Evolutionary conservation across 306 rosid species (phyloP), one percentile per base, ranked within the genome.

Genomic region (Hylodesmum podocarpum): DNA sequence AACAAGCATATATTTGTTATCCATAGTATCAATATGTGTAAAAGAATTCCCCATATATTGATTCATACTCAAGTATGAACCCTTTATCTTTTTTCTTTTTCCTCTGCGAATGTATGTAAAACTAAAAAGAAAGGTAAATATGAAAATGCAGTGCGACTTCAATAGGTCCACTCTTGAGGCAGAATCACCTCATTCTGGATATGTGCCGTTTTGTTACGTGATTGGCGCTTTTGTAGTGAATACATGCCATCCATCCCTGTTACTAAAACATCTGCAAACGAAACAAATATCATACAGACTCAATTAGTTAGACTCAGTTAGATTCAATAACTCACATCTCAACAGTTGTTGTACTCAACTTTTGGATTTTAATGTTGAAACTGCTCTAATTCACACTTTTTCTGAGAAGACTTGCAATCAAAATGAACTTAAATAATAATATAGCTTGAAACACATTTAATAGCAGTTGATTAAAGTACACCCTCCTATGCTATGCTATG

Each of bases 111-210:
- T 8, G 34, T 6, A 55, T 31, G n/a, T 31, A 29, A 58, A 27
- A 15, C 40, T 28, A 41, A 31, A 46, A 2, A 37, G 25, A 13
- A 12, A 21, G 15, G 62, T 11, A 53, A 39, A 29, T n/a, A n/a
- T 47, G 70, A 51, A 46, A 47, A 58, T 75, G 72, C 49, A 24
- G 5, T 49, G 58, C 12, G 15, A 5, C 28, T 43, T 72, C 74
- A 94, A 73, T 94, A 94, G 0, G 96, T 94, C 98, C 98, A 95
- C 25, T 95, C 98, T 40, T 78, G 89, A 49, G 98, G 98, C 54
- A 95, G 86, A 33, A 79, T 70, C 72, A 46, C 78, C 70, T 88
- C 97, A 77, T 51, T 85, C 43, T 72, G 75, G 31, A 70, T 33
- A 31, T 16, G 91, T 37, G 76, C 73, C 28, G 78, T 64, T 21